phyloP scores from a whole-genome alignment of 495 filamentous ascomycete species.

The Tuber indicum region DNA sequence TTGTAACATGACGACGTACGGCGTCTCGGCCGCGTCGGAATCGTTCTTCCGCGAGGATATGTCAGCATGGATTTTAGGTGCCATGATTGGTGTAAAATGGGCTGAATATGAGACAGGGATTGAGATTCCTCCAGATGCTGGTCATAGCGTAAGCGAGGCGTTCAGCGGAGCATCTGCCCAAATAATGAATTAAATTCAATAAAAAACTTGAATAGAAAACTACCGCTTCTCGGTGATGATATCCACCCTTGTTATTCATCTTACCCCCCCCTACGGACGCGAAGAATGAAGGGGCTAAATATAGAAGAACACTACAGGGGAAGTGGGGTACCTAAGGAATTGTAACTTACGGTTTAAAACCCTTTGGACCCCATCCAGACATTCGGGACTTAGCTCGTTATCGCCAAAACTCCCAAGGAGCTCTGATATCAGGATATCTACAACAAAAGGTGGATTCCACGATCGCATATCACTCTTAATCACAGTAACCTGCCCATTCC shows the following conservation, averaged over 20 bases:
- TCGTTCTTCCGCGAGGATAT: constrained; percentile 60
- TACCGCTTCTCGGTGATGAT: not conserved
- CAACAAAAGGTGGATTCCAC: constrained; percentile 77
- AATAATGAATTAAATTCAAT: not conserved
- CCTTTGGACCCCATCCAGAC: constrained; percentile 80
- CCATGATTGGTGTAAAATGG: constrained; percentile 81
- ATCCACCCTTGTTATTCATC: not conserved
- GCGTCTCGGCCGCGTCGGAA: constrained; percentile 65
- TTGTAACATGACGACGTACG: constrained; percentile 90
- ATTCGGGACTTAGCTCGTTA: constrained; percentile 86
- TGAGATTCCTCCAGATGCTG: constrained; percentile 70
- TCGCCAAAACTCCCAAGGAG: constrained; percentile 88
- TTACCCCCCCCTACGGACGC: not conserved
- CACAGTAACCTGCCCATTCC: constrained; percentile 68
- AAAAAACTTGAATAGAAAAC: not conserved
- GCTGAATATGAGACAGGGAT: constrained; percentile 90
- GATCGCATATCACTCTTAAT: constrained; percentile 95
- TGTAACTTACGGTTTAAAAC: constrained; percentile 54
- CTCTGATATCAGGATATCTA: constrained; percentile 92
- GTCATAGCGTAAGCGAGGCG: constrained; percentile 4
- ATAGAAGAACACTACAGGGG: no score
- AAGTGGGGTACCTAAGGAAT: constrained; percentile 8
- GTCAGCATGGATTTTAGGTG: constrained; percentile 77
- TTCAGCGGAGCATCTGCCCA: constrained; percentile 9
- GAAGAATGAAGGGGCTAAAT: not conserved